These are phyloP conservation scores for Penicillium rolfsii DNA, from an alignment of 2,329 filamentous ascomycete genomes.

Conservation along the genomic window DNA sequence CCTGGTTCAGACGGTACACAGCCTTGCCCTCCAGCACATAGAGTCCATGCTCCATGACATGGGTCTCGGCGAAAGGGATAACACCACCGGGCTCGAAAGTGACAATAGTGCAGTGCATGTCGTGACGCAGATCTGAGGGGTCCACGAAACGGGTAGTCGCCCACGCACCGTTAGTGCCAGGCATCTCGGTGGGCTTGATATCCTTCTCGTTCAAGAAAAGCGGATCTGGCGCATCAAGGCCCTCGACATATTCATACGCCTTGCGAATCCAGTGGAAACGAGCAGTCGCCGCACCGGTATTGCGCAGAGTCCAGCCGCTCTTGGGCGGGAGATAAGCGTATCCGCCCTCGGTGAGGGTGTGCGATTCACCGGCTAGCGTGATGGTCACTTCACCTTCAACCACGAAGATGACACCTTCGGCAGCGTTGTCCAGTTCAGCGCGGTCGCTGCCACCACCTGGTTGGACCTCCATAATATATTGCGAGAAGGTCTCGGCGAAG, in stretches of 20 bases:
- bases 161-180: slow-evolving; percentile 31
- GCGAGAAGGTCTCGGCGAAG: slow-evolving; percentile 34
- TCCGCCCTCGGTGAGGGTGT: slow-evolving; percentile 29
- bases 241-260: slow-evolving; percentile 27
- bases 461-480: slow-evolving; percentile 34
- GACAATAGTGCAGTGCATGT: slow-evolving; percentile 33
- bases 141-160: slow-evolving; percentile 33
- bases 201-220: slow-evolving; percentile 33
- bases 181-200: slow-evolving; percentile 26
- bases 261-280: slow-evolving; percentile 34
- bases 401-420: slow-evolving; percentile 29
- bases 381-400: slow-evolving; percentile 31
- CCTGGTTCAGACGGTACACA: slow-evolving; percentile 32
- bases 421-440: slow-evolving; percentile 25
- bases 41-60: slow-evolving; percentile 33
- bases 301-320: slow-evolving; percentile 30
- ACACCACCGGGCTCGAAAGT: slow-evolving; percentile 31
- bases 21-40: slow-evolving; percentile 32
- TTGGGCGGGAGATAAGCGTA: slow-evolving; percentile 32
- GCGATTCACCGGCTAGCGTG: slow-evolving; percentile 18
- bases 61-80: slow-evolving; percentile 32
- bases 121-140: slow-evolving; percentile 29
- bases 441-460: slow-evolving; percentile 30
- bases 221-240: slow-evolving; percentile 29
- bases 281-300: slow-evolving; percentile 23